phyloP scores from a whole-genome alignment of 306 rosid genomes.

The Abrus precatorius region DNA sequence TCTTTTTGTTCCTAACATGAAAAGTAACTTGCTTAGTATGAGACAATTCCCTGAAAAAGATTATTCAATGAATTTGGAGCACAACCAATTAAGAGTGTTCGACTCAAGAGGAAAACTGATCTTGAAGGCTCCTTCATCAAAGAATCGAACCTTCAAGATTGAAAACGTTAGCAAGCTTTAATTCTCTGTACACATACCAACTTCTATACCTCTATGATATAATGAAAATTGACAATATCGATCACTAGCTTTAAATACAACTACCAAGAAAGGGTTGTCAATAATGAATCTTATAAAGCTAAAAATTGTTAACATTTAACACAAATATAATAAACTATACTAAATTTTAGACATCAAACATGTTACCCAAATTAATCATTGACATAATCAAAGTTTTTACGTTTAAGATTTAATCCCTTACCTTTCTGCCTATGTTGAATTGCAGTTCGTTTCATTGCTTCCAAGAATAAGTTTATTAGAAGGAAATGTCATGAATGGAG shows the following conservation, averaged over 20 bases:
- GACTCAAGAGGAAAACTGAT: not conserved
- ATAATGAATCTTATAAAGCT: not conserved
- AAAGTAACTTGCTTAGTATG: not conserved
- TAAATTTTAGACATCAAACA: not conserved
- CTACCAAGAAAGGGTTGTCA: not conserved
- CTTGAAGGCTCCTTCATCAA: too few species aligned
- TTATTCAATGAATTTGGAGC: not conserved
- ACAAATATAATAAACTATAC: not conserved
- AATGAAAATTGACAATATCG: constrained; percentile 28
- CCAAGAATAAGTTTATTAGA: constrained; percentile 73
- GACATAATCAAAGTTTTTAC: constrained; percentile 51
- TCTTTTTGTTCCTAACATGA: not conserved
- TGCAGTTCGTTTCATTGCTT: constrained; percentile 69
- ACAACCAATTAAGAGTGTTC: not conserved
- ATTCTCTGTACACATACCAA: constrained; percentile 69
- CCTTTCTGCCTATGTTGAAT: constrained; percentile 66
- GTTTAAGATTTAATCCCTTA: too few species aligned
- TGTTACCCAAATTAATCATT: constrained; percentile 71
- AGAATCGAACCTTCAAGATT: too few species aligned
- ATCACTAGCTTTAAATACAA: not conserved
- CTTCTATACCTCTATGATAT: constrained; percentile 62
- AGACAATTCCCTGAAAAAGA: not conserved
- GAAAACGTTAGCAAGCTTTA: constrained; percentile 75
- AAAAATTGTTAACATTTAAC: not conserved
- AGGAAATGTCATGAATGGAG: constrained; percentile 76